These are phyloP conservation scores for Dioscorea dumetorum DNA, from an alignment of 106 monocot genomes.

Conservation along the genomic window DNA sequence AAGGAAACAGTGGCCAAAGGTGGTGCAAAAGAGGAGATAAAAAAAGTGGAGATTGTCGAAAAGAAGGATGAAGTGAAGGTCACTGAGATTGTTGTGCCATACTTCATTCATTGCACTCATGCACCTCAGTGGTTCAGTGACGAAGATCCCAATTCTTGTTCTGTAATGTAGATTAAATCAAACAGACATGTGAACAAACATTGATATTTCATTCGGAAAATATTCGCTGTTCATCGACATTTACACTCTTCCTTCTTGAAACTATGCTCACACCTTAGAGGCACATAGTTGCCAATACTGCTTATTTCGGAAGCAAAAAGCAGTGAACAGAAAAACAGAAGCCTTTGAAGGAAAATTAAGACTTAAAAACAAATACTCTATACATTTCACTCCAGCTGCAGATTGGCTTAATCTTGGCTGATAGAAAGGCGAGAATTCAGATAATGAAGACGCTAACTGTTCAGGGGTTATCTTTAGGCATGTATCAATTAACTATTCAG, in stretches of 20 bases:
- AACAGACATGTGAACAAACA: background rate
- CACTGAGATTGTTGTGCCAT: constrained; percentile 21
- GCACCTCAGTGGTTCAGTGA: constrained; percentile 51
- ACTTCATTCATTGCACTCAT: constrained; percentile 32
- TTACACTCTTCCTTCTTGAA: too few relatives aligned
- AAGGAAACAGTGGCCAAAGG: constrained; percentile 13
- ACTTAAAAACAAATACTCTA: background rate
- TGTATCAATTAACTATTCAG: constrained; percentile 49
- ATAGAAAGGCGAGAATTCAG: background rate
- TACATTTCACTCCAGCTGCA: constrained; percentile 1
- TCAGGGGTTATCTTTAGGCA: too few relatives aligned
- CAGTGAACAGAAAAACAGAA: too few relatives aligned
- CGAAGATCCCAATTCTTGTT: constrained; percentile 51
- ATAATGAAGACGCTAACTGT: too few relatives aligned
- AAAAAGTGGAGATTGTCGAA: constrained; percentile 2
- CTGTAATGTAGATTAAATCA: constrained; percentile 17
- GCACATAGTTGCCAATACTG: too few relatives aligned
- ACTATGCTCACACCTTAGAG: too few relatives aligned
- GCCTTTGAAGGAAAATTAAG: too few relatives aligned
- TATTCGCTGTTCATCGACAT: too few relatives aligned
- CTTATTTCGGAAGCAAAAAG: too few relatives aligned
- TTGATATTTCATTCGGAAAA: too few relatives aligned
- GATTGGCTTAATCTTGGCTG: background rate
- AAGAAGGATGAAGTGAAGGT: constrained; percentile 7
- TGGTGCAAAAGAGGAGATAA: constrained; percentile 5